Evolutionary conservation across 2,329 filamentous ascomycete genomes (phyloP).

Genomic region (Macrophomina tecta): DNA sequence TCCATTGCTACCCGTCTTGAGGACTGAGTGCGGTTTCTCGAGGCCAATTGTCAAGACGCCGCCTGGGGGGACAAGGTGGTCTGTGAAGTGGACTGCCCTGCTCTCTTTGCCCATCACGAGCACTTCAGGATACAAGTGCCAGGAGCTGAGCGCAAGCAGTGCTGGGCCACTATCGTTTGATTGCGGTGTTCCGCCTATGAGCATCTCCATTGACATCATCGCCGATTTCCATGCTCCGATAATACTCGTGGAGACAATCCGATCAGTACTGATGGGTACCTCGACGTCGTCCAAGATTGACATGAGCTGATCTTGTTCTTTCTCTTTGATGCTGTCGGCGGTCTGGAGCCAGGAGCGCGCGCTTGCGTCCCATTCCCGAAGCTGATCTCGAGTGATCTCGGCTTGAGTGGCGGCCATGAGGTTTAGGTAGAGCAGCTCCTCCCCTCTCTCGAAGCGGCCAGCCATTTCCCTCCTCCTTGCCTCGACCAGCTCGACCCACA

Average conservation of each 20-base stretch:
- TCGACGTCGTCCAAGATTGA: background rate
- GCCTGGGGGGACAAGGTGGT: constrained; percentile 8
- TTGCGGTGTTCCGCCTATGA: constrained; percentile 30
- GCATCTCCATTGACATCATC: constrained; percentile 29
- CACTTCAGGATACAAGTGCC: constrained; percentile 33
- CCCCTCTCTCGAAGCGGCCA: background rate
- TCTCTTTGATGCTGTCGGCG: constrained; percentile 1
- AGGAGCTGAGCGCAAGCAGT: constrained; percentile 29
- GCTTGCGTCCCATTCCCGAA: constrained; percentile 32
- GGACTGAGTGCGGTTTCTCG: background rate
- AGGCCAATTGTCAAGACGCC: constrained; percentile 23
- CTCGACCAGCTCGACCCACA: constrained; percentile 45
- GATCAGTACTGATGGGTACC: background rate
- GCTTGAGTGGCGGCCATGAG: background rate
- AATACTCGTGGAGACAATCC: constrained; percentile 23
- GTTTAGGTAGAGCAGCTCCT: background rate
- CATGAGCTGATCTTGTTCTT: constrained; percentile 28
- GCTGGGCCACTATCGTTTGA: constrained; percentile 25
- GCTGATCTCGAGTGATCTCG: constrained; percentile 20
- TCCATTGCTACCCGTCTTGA: background rate
- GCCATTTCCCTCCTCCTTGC: constrained; percentile 27
- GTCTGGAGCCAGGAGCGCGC: constrained; percentile 28
- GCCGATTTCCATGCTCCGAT: constrained; percentile 31
- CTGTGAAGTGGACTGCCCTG: background rate
- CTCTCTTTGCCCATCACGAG: background rate